These are phyloP conservation scores for Setaria italica DNA, from an alignment of 202 grass and related monocot genomes.

Conservation along the genomic window DNA sequence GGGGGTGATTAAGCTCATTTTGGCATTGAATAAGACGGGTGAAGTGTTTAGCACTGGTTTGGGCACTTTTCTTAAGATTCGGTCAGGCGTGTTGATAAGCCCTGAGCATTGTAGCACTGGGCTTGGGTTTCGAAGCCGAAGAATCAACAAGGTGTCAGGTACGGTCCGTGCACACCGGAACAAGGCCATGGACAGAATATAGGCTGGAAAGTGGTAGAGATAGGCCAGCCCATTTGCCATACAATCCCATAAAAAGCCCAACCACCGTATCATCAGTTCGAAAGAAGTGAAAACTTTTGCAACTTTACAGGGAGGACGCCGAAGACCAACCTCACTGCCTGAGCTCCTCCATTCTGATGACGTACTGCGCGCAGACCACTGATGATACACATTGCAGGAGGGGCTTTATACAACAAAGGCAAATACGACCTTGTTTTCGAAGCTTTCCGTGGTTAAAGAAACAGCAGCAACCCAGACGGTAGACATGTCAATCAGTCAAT, in stretches of 20 bases:
- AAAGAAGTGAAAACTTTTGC: conserved; percentile 11
- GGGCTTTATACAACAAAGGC: too few relatives aligned
- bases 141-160: neutral
- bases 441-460: too few relatives aligned
- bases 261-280: neutral
- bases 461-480: too few relatives aligned
- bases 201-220: neutral
- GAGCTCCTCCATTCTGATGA: too few relatives aligned
- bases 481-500: too few relatives aligned
- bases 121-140: neutral
- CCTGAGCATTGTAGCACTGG: neutral
- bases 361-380: too few relatives aligned
- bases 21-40: neutral
- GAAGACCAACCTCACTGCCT: neutral
- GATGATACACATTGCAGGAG: too few relatives aligned
- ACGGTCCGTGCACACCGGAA: neutral
- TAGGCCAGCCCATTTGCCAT: neutral
- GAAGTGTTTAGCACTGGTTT: neutral
- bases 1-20: neutral
- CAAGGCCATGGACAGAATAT: neutral
- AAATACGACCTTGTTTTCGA: too few relatives aligned
- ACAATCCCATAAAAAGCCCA: conserved; percentile 34
- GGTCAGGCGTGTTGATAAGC: too few relatives aligned
- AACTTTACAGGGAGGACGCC: neutral
- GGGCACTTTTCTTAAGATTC: neutral